Evolutionary conservation across 2,329 filamentous ascomycete species (phyloP).

Genomic region (Scorias spongiosa): DNA sequence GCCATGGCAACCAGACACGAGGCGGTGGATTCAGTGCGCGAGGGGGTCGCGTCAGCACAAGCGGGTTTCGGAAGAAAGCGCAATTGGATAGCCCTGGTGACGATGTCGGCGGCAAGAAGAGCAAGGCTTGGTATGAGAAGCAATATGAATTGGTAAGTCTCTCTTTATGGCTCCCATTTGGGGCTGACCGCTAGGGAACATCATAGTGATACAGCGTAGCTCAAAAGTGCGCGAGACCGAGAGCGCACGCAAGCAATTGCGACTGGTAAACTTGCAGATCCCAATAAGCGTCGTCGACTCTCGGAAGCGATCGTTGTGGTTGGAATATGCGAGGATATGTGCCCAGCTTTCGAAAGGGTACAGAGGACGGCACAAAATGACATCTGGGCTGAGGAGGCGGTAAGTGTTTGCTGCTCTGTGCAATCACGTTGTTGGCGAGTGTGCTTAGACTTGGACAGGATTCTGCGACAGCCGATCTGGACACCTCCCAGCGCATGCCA

Average conservation of each 20-base stretch:
- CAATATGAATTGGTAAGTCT: slow-evolving; percentile 11
- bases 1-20: neutral
- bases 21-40: neutral
- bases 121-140: slow-evolving; percentile 1
- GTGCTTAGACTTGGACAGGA: slow-evolving; percentile 19
- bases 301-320: slow-evolving; percentile 46
- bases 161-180: neutral
- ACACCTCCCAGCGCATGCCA: slow-evolving; percentile 22
- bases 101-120: neutral
- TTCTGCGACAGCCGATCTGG: slow-evolving; percentile 11
- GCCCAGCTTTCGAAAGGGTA: slow-evolving; percentile 47
- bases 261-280: slow-evolving; percentile 41
- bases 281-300: slow-evolving; percentile 43
- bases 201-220: slow-evolving; percentile 19
- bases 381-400: slow-evolving; percentile 45
- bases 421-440: neutral
- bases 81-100: neutral
- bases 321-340: slow-evolving; percentile 49
- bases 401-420: slow-evolving; percentile 17
- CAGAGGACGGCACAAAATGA: slow-evolving; percentile 47
- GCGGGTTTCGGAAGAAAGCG: neutral
- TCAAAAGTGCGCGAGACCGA: slow-evolving; percentile 34
- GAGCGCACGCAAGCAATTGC: slow-evolving; percentile 37
- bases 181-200: slow-evolving; percentile 11
- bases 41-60: neutral